A percentile compares a stretch with the other conserved stretches of the same genome.
These are phyloP conservation scores for Chloris gayana DNA, from an alignment of 176 grass and related monocot species.

Conservation along the genomic window DNA sequence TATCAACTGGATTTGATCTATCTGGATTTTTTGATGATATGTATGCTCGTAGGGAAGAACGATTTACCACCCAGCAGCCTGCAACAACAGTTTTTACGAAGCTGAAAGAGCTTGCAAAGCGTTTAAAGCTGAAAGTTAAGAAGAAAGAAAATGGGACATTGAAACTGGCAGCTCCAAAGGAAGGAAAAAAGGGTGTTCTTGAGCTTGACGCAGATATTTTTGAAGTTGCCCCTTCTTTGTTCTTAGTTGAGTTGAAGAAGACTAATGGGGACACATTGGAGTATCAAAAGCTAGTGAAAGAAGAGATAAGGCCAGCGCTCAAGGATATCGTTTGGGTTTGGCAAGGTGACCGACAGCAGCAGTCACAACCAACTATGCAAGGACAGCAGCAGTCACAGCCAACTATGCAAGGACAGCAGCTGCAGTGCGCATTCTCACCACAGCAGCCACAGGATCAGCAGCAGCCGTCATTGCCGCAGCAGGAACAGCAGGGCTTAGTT, in stretches of 20 bases:
- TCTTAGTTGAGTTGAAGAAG: conserved; percentile 88
- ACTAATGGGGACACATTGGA: conserved; percentile 78
- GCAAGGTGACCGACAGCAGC: conserved; percentile 61
- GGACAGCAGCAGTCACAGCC: conserved; percentile 31
- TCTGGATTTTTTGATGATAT: conserved; percentile 79
- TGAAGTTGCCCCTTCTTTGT: conserved; percentile 71
- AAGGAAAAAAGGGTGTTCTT: conserved; percentile 84
- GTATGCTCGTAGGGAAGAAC: conserved; percentile 51
- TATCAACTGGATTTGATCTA: conserved; percentile 79
- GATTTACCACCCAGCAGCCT: conserved; percentile 76
- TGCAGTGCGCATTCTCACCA: conserved; percentile 2
- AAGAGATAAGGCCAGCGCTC: conserved; percentile 81
- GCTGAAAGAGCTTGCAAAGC: conserved; percentile 67
- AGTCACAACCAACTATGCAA: conserved; percentile 32
- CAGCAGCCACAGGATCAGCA: conserved; percentile 1
- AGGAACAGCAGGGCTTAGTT: conserved; percentile 20
- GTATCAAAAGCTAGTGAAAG: conserved; percentile 76
- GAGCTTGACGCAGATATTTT: conserved; percentile 81
- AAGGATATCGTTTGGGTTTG: conserved; percentile 93
- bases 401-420: conserved; percentile 34
- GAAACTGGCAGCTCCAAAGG: conserved; percentile 60
- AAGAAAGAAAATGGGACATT: conserved; percentile 80
- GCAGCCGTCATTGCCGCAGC: conserved; percentile 25
- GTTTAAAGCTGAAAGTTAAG: conserved; percentile 65
- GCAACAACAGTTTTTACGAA: conserved; percentile 58